Percentiles rank a stretch among this genome's conserved stretches.
phyloP scores from a whole-genome alignment of 2,329 filamentous ascomycete genomes.

The Trichoderma harzianum region DNA sequence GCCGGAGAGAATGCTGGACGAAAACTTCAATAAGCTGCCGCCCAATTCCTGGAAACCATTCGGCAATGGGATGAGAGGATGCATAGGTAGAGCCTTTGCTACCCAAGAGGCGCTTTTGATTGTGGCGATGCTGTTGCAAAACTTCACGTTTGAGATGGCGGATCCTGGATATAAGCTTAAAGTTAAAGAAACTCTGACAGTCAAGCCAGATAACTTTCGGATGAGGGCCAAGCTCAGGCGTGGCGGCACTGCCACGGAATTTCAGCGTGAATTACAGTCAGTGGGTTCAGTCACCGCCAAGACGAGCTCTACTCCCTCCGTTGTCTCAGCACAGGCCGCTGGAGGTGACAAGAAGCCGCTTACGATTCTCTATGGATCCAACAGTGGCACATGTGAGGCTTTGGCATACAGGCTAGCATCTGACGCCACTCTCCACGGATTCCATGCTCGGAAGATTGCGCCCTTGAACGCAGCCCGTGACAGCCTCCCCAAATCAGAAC shows the following conservation, averaged over 20 bases:
- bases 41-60: constrained; percentile 49
- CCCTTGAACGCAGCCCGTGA: constrained; percentile 56
- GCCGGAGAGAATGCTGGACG: constrained; percentile 61
- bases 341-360: constrained; percentile 36
- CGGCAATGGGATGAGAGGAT: constrained; percentile 50
- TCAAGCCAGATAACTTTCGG: constrained; percentile 58
- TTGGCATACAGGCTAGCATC: constrained; percentile 59
- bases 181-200: constrained; percentile 53
- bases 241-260: constrained; percentile 33
- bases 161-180: constrained; percentile 55
- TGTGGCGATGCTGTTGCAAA: constrained; percentile 58
- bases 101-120: constrained; percentile 48
- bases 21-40: constrained; percentile 40
- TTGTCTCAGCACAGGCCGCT: background rate
- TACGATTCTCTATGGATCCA: constrained; percentile 65
- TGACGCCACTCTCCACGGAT: constrained; percentile 54
- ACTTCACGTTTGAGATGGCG: constrained; percentile 61
- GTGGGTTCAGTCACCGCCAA: background rate
- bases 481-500: constrained; percentile 52
- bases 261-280: constrained; percentile 30
- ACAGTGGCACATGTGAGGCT: constrained; percentile 66
- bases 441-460: constrained; percentile 46
- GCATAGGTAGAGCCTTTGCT: constrained; percentile 52
- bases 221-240: constrained; percentile 54
- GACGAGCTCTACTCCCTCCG: background rate